Evolutionary conservation across 257 asterid species (phyloP), one percentile per base, ranked within the genome.

Genomic region (Salvia rosmarinus): DNA sequence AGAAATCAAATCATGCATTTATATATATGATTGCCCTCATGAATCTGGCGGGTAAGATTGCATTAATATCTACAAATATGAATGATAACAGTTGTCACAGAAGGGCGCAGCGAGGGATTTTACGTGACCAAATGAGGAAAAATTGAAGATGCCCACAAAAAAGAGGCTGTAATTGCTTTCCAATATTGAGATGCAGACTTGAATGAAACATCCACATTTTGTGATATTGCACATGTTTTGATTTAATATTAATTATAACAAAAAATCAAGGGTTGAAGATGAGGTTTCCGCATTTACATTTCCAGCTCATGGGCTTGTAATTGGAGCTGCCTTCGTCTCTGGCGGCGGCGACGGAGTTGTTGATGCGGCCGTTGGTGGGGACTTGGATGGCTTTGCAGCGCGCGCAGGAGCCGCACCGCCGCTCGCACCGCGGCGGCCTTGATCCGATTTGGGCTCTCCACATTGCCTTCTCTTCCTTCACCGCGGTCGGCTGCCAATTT

Each of bases 241-340:
- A 28, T 28, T 28, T 28, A 1, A 28, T 28, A 1, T 28, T 32
- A 32, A 4, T 32, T 32, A 32, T 3, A 3, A 3, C 5, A 20
- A 8, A 16, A 23, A 25, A 42, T 66, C 69, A 91, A 12, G 98
- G 98, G 71, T 88, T 86, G 87, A 90, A 85, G 60, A 92, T 85
- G 76, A 81, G 77, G 79, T 83, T 75, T 4, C 96, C 98, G 67
- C 98, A 92, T 84, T 90, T 92, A 80, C 98, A 90, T 81, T 92
- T 92, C 96, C 98, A 92, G 79, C 91, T 92, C 92, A 92, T 84
- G 23, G 98, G 98, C 91, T 92, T 92, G 96, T 92, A 90, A 66
- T 92, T 82, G 30, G 87, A 78, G 51, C 23, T 61, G 37, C 66
- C 82, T 4, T 78, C 75, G 10, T 67, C 78, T 55, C 80, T 60